Conservation (phyloP, 768 basidiomycete species). For the Suillus subluteus region DNA sequence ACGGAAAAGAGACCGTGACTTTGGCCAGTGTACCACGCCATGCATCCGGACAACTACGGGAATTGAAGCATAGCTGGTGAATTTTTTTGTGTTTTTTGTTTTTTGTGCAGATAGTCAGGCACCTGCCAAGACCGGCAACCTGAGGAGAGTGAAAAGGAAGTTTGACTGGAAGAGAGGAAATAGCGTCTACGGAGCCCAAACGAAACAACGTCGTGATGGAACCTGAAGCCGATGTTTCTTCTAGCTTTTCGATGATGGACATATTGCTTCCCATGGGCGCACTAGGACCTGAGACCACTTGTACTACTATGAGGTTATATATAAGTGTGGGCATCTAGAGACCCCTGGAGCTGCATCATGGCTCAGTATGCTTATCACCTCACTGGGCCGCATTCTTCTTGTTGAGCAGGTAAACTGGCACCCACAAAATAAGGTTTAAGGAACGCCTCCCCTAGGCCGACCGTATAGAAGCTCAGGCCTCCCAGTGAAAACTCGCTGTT, state of each 20-base stretch:
- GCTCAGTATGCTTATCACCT: background rate
- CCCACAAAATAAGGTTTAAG: background rate
- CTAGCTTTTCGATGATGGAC: background rate
- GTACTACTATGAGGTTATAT: background rate
- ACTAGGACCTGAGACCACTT: background rate
- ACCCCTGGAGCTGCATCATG: constrained; percentile 3
- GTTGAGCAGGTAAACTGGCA: background rate
- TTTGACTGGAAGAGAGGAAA: background rate
- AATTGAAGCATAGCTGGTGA: background rate
- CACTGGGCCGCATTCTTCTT: background rate
- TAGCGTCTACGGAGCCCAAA: background rate
- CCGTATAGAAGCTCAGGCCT: background rate
- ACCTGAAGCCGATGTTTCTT: constrained; percentile 6
- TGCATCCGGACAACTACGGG: background rate
- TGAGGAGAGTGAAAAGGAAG: background rate
- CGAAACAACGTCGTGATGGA: constrained; percentile 8
- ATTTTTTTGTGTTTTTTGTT: background rate
- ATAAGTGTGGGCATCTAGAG: background rate
- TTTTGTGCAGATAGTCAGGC: background rate
- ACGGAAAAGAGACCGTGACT: background rate
- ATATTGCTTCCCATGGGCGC: background rate
- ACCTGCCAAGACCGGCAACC: background rate
- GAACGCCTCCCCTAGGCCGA: background rate
- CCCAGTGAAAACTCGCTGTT: too few relatives aligned
- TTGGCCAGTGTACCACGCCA: background rate